Evolutionary conservation across 345 rosid species (phyloP).

Genomic region (Sisymbrium altissimum): DNA sequence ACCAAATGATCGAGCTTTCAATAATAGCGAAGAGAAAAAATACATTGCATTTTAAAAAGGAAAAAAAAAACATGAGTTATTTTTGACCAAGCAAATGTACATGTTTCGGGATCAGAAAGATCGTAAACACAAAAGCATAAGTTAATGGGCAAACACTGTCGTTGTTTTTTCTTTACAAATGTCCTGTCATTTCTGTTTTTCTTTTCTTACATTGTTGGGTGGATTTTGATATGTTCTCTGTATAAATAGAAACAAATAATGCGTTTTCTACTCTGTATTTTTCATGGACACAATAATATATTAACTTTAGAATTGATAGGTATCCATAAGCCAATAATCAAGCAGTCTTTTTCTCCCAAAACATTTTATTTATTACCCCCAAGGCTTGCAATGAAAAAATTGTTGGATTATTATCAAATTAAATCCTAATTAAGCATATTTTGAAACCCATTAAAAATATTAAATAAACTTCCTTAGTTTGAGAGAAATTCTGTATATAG

Average conservation of each 20-base stretch:
- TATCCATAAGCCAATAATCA: slow-evolving; percentile 10
- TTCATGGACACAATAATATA: neutral
- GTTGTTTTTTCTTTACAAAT: slow-evolving; percentile 23
- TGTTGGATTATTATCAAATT: neutral
- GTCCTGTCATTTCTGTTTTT: slow-evolving; percentile 31
- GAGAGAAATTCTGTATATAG: neutral
- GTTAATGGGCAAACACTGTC: slow-evolving; percentile 36
- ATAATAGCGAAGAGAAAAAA: slow-evolving; percentile 6
- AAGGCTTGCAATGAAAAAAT: neutral
- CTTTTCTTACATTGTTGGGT: slow-evolving; percentile 1
- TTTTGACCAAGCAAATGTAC: slow-evolving; percentile 12
- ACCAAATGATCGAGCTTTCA: neutral
- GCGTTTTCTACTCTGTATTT: neutral
- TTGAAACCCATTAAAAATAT: neutral
- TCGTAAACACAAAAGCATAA: slow-evolving; percentile 10
- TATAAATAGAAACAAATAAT: slow-evolving; percentile 1
- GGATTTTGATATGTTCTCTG: neutral
- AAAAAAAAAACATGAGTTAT: neutral
- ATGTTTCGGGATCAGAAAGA: slow-evolving; percentile 23
- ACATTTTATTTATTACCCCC: neutral
- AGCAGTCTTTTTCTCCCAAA: neutral
- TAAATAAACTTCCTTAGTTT: neutral
- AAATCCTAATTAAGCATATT: neutral
- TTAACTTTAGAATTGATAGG: slow-evolving; percentile 1
- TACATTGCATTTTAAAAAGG: slow-evolving; percentile 23